These are phyloP conservation scores for Kwoniella dendrophila DNA, from an alignment of 768 basidiomycete species.

Conservation along the genomic window DNA sequence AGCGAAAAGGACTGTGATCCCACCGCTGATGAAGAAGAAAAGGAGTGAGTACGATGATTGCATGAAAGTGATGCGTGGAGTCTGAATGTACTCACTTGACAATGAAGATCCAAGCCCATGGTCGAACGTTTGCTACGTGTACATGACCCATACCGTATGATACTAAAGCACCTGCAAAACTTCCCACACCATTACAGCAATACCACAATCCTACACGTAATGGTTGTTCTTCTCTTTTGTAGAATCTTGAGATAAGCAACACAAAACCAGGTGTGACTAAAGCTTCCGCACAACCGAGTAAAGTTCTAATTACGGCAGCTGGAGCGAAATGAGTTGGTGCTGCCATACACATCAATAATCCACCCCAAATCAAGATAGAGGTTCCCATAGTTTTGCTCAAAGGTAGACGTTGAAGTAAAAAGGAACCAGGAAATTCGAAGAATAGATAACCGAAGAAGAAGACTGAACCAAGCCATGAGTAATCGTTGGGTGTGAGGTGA, in stretches of 20 bases:
- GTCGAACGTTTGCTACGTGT: slow-evolving; percentile 15
- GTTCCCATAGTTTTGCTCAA: slow-evolving; percentile 32
- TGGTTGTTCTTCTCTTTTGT: slow-evolving; percentile 43
- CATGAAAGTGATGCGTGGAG: background rate
- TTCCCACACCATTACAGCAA: slow-evolving; percentile 37
- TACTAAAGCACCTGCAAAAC: slow-evolving; percentile 37
- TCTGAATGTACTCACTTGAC: slow-evolving; percentile 20
- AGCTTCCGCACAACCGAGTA: slow-evolving; percentile 37
- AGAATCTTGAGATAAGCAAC: slow-evolving; percentile 36
- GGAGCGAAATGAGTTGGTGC: slow-evolving; percentile 31
- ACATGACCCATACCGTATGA: slow-evolving; percentile 45
- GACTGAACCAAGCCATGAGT: slow-evolving; percentile 37
- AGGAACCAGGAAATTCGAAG: slow-evolving; percentile 40
- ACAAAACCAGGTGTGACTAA: slow-evolving; percentile 46
- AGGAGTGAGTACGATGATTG: background rate
- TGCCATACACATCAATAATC: slow-evolving; percentile 34
- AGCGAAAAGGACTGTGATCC: slow-evolving; percentile 37
- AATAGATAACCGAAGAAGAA: slow-evolving; percentile 43
- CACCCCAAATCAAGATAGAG: slow-evolving; percentile 42
- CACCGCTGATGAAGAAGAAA: slow-evolving; percentile 19
- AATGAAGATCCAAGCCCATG: slow-evolving; percentile 33
- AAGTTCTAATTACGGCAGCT: slow-evolving; percentile 25
- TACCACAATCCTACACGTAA: slow-evolving; percentile 42
- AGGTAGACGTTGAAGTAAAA: slow-evolving; percentile 32
- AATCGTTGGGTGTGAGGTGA: slow-evolving; percentile 28